These are phyloP conservation scores for Chlorella sp. DNA, from an alignment of 139 green algal species.

Conservation along the genomic window DNA sequence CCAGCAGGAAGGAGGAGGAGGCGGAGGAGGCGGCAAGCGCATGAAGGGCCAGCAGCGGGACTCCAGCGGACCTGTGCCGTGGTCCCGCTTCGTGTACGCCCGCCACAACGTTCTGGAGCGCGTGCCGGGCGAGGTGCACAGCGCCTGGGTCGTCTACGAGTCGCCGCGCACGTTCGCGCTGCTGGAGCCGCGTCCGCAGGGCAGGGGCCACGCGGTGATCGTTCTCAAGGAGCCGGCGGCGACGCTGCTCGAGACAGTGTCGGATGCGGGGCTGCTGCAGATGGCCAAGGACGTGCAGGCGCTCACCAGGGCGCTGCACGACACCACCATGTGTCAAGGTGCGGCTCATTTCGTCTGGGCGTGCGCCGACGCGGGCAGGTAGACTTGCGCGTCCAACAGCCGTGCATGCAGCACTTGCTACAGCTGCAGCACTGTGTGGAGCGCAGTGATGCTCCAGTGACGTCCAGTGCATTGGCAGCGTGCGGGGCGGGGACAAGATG, in stretches of 20 bases:
- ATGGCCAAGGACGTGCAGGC: conserved; percentile 30
- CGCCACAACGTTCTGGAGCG: not conserved
- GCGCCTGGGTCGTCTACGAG: conserved; percentile 14
- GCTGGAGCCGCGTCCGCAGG: conserved; percentile 27
- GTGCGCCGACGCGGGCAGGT: too few species aligned
- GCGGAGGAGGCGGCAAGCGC: too few species aligned
- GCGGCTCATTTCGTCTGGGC: too few species aligned
- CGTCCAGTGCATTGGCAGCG: too few species aligned
- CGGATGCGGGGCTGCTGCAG: not conserved
- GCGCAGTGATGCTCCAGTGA: too few species aligned
- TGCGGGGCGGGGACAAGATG: not conserved
- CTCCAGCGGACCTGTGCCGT: too few species aligned
- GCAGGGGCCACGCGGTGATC: conserved; percentile 31
- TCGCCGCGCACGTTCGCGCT: conserved; percentile 26
- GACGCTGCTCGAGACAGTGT: conserved; percentile 24
- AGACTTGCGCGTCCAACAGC: not conserved
- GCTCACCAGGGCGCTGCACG: conserved; percentile 23
- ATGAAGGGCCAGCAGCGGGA: too few species aligned
- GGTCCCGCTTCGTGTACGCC: too few species aligned
- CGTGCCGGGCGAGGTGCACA: not conserved
- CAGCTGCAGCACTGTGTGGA: too few species aligned
- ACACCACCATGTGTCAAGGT: conserved; percentile 21
- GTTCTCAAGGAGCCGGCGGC: conserved; percentile 33
- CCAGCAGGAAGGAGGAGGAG: too few species aligned
- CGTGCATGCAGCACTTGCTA: too few species aligned